These are phyloP conservation scores for Debaryomyces hansenii DNA, from an alignment of 805 yeast genomes.

Conservation along the genomic window DNA sequence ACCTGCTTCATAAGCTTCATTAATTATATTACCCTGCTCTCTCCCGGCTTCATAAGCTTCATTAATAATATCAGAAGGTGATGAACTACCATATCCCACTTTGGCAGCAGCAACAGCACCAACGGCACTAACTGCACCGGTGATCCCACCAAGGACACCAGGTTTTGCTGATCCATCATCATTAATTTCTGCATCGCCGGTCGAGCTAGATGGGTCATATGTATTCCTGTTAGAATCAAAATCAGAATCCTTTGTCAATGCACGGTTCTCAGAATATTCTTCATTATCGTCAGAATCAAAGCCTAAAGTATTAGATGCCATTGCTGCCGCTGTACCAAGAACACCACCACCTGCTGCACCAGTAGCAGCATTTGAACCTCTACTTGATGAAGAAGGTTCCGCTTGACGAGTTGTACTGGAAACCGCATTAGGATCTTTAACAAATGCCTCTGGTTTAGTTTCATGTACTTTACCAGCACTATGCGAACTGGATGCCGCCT, in stretches of 20 bases:
- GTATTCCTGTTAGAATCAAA: background rate
- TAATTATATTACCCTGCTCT: constrained; percentile 2
- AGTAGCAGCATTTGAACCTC: background rate
- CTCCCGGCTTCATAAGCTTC: constrained; percentile 11
- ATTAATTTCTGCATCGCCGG: background rate
- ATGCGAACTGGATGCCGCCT: constrained; percentile 13
- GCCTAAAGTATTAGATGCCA: constrained; percentile 6
- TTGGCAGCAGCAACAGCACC: constrained; percentile 22
- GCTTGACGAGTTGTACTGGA: background rate
- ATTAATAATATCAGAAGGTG: constrained; percentile 8
- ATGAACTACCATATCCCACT: constrained; percentile 14
- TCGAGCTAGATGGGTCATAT: no score
- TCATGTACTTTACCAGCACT: constrained; percentile 13
- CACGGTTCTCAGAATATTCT: background rate
- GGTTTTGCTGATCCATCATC: constrained; percentile 7
- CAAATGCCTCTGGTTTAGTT: background rate
- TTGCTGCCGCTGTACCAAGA: constrained; percentile 1
- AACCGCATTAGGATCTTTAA: background rate
- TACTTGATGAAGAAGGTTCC: background rate
- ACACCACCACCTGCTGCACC: constrained; percentile 1
- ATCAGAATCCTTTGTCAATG: background rate
- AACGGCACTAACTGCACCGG: constrained; percentile 17
- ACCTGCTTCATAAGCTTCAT: constrained; percentile 18
- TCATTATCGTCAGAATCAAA: constrained; percentile 3
- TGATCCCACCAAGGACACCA: constrained; percentile 16